Evolutionary conservation across 1,139 yeast species (phyloP).

Genomic region (Pneumocystis murina): DNA sequence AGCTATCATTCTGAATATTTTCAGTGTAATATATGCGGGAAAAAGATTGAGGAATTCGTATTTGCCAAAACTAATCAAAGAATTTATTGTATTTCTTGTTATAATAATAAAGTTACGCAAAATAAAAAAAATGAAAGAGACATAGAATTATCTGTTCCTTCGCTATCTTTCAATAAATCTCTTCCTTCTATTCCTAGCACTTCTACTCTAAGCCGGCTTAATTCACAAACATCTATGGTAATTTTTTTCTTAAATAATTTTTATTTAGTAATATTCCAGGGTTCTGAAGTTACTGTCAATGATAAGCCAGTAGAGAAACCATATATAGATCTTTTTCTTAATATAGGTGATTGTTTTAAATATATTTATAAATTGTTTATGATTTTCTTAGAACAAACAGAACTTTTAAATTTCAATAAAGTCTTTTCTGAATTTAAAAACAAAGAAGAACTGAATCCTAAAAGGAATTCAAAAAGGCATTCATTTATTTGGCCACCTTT

Average conservation of each 20-base stretch:
- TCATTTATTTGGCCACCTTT: background rate
- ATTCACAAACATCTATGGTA: background rate
- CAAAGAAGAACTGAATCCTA: background rate
- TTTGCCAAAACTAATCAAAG: conserved; percentile 94
- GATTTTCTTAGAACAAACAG: background rate
- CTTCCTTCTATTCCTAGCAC: background rate
- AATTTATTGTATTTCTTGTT: conserved; percentile 84
- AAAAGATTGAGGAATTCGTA: conserved; percentile 72
- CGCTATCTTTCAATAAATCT: background rate
- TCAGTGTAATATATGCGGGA: conserved; percentile 78
- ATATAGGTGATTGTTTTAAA: background rate
- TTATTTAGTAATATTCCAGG: background rate
- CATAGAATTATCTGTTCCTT: background rate
- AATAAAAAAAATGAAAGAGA: conserved; percentile 16
- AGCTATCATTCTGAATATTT: conserved; percentile 90
- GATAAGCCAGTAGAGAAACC: background rate
- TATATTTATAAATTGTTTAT: background rate
- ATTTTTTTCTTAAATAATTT: background rate
- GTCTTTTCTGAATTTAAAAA: background rate
- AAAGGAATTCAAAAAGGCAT: background rate
- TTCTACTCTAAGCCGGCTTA: background rate
- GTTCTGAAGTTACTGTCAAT: background rate
- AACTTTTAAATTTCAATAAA: background rate
- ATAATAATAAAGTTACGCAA: conserved; percentile 63
- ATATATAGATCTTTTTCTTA: background rate